Conservation (phyloP, 371 early-diverging fungal genomes). For the Vairimorpha necatrix region DNA sequence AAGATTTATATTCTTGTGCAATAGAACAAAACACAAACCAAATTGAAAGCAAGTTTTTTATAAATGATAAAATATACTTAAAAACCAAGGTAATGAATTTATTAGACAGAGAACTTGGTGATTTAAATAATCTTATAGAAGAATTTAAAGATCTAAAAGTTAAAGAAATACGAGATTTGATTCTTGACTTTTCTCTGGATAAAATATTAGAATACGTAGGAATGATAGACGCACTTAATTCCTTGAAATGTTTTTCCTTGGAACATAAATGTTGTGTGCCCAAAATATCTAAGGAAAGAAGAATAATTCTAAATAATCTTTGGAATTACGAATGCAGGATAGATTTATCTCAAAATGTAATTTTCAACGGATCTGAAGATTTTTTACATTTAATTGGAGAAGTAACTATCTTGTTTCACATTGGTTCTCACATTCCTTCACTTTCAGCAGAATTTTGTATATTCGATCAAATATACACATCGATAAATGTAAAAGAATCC, state of each 20-base stretch:
- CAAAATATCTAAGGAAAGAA: background rate
- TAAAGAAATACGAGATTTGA: background rate
- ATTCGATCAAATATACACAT: constrained; percentile 1
- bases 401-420: background rate
- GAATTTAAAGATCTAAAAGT: background rate
- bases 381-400: constrained; percentile 1
- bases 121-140: background rate
- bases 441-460: background rate
- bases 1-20: background rate
- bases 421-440: background rate
- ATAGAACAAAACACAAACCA: background rate
- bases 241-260: background rate
- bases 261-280: constrained; percentile 1
- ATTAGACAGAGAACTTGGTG: background rate
- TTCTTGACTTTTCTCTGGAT: background rate
- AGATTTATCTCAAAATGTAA: background rate
- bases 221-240: background rate
- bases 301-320: background rate
- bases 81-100: background rate
- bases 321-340: background rate
- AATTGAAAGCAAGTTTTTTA: background rate
- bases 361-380: background rate
- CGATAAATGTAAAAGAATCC: background rate
- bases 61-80: background rate
- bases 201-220: background rate